phyloP scores from a whole-genome alignment of 441 rosid species.

The California macrophylla region DNA sequence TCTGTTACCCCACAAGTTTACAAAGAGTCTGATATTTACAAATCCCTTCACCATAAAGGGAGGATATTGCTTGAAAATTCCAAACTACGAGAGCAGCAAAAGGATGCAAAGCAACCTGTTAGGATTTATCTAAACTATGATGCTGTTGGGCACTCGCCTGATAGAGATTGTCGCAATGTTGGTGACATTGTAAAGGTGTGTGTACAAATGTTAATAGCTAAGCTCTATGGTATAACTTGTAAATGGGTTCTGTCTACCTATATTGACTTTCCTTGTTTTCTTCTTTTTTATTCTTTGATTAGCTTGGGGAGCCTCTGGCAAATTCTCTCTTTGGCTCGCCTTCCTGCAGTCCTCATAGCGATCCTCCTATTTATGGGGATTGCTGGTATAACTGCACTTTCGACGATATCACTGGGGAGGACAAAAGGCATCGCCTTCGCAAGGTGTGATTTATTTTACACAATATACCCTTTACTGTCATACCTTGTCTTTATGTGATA shows the following conservation, averaged over 20 bases:
- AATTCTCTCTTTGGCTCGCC: slow-evolving; percentile 42
- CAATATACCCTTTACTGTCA: background rate
- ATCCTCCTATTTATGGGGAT: slow-evolving; percentile 79
- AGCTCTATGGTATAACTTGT: background rate
- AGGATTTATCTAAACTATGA: slow-evolving; percentile 92
- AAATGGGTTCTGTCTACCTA: slow-evolving; percentile 9
- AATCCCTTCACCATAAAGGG: slow-evolving; percentile 45
- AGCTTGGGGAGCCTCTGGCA: slow-evolving; percentile 91
- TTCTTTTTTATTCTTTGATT: slow-evolving; percentile 14
- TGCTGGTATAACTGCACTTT: slow-evolving; percentile 97
- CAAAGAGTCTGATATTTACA: slow-evolving; percentile 33
- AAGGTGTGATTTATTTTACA: slow-evolving; percentile 36
- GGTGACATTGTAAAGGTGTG: slow-evolving; percentile 88
- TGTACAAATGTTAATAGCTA: background rate
- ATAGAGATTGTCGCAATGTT: slow-evolving; percentile 75
- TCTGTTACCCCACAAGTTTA: slow-evolving; percentile 87
- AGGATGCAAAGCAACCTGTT: slow-evolving; percentile 68
- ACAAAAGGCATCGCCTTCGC: slow-evolving; percentile 75
- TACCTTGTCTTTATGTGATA: background rate
- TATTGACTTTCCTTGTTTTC: slow-evolving; percentile 14
- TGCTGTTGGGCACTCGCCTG: slow-evolving; percentile 93
- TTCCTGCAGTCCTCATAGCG: slow-evolving; percentile 62
- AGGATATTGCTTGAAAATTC: slow-evolving; percentile 63
- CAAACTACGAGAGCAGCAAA: slow-evolving; percentile 23
- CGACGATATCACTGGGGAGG: slow-evolving; percentile 84